phyloP scores from a whole-genome alignment of 805 yeast species.

The Yarrowia sp. region DNA sequence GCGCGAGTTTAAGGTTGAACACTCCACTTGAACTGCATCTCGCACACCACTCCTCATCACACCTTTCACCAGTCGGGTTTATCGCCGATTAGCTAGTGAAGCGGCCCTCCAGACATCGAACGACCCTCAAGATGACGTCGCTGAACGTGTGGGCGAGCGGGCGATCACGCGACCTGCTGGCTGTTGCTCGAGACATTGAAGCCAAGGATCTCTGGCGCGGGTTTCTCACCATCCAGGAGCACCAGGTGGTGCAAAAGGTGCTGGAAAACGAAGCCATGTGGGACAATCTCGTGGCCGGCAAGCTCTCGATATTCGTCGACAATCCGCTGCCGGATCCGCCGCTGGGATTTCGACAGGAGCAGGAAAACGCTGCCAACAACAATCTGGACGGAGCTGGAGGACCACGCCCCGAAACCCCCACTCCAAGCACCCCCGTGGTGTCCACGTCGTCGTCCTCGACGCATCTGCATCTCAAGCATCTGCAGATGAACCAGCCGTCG shows the following conservation, averaged over 20 bases:
- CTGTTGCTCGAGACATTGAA: slow-evolving; percentile 46
- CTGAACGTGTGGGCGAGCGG: slow-evolving; percentile 40
- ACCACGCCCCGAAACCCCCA: slow-evolving; percentile 17
- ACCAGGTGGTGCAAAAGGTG: slow-evolving; percentile 47
- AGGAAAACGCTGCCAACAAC: slow-evolving; percentile 27
- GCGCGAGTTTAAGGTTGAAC: slow-evolving; percentile 23
- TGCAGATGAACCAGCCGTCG: slow-evolving; percentile 28
- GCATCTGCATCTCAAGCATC: slow-evolving; percentile 32
- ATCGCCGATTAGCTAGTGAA: no score
- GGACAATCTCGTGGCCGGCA: slow-evolving; percentile 32
- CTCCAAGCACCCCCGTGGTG: slow-evolving; percentile 31
- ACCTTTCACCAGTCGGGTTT: neutral
- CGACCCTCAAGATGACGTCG: slow-evolving; percentile 9
- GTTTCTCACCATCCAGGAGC: slow-evolving; percentile 51
- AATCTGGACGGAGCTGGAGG: slow-evolving; percentile 28
- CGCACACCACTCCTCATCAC: slow-evolving; percentile 6
- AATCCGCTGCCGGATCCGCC: slow-evolving; percentile 37
- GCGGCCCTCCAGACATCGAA: slow-evolving; percentile 1
- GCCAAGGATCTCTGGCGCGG: slow-evolving; percentile 49
- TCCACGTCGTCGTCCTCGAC: slow-evolving; percentile 33
- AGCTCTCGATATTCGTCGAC: slow-evolving; percentile 31
- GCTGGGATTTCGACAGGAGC: slow-evolving; percentile 36
- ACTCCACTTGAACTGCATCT: slow-evolving; percentile 15
- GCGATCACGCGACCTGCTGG: slow-evolving; percentile 39
- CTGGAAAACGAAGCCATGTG: slow-evolving; percentile 35